phyloP scores from a whole-genome alignment of 2,329 filamentous ascomycete genomes.

The Phaeomoniella chlamydospora region DNA sequence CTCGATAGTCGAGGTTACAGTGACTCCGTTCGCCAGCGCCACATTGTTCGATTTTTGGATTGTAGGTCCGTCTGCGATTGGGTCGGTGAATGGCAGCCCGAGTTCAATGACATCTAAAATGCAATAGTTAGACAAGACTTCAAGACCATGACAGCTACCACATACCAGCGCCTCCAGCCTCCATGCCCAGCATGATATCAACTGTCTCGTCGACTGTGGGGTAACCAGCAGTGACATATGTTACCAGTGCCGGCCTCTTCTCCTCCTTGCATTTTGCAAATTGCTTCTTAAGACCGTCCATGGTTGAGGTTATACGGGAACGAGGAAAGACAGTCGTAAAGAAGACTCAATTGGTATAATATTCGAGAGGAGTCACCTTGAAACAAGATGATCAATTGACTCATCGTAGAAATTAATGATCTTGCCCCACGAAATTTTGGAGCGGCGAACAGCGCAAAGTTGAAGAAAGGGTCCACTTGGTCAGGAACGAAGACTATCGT shows the following conservation, averaged over 20 bases:
- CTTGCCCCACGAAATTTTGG: not conserved
- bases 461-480: no score
- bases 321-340: no score
- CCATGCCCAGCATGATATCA: slow-evolving; percentile 73
- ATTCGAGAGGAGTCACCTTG: no score
- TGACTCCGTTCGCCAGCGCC: slow-evolving; percentile 80
- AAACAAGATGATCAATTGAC: not conserved
- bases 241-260: slow-evolving; percentile 66
- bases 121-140: not conserved
- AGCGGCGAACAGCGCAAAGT: no score
- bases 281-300: slow-evolving; percentile 40
- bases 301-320: no score
- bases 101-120: slow-evolving; percentile 77
- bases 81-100: slow-evolving; percentile 92
- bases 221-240: slow-evolving; percentile 91
- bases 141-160: slow-evolving; percentile 4
- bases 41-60: slow-evolving; percentile 92
- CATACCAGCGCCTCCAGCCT: slow-evolving; percentile 80
- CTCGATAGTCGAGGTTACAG: slow-evolving; percentile 60
- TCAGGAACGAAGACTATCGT: no score
- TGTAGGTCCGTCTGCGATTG: slow-evolving; percentile 92
- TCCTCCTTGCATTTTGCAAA: slow-evolving; percentile 44
- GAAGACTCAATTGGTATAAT: no score
- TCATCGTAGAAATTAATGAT: not conserved
- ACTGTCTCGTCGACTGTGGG: slow-evolving; percentile 71